Evolutionary conservation across 345 rosid species (phyloP).

Genomic region (Physaria fendleri): DNA sequence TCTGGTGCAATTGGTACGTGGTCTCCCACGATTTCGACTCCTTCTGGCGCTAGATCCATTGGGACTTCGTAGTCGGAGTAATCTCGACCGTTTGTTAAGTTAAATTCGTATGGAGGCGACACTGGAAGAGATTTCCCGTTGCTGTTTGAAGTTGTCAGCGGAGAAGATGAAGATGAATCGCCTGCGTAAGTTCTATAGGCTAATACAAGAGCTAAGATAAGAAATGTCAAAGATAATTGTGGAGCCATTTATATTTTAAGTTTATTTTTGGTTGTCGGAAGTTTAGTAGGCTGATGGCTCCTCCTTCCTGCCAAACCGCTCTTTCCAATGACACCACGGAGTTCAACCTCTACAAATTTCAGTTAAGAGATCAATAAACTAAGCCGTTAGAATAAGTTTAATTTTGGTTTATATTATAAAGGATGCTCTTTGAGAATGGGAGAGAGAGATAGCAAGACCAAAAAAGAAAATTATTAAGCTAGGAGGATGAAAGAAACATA

Average conservation of each 20-base stretch:
- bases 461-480: too few species aligned
- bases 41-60: constrained; percentile 10
- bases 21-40: constrained; percentile 19
- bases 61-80: constrained; percentile 29
- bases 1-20: not conserved
- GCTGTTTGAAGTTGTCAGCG: constrained; percentile 5
- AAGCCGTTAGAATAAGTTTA: too few species aligned
- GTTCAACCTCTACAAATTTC: too few species aligned
- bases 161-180: constrained; percentile 14
- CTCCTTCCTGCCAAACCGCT: too few species aligned
- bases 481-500: too few species aligned
- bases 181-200: constrained; percentile 3
- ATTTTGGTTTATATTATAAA: too few species aligned
- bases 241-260: constrained; percentile 3
- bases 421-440: too few species aligned
- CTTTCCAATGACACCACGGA: too few species aligned
- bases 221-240: not conserved
- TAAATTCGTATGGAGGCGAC: not conserved
- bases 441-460: too few species aligned
- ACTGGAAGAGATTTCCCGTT: not conserved
- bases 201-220: constrained; percentile 8
- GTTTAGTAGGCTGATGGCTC: too few species aligned
- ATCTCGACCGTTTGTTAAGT: constrained; percentile 7
- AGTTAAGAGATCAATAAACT: too few species aligned
- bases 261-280: too few species aligned